Conservation (phyloP, 169 alveolate species). For the Fabrea salina region DNA sequence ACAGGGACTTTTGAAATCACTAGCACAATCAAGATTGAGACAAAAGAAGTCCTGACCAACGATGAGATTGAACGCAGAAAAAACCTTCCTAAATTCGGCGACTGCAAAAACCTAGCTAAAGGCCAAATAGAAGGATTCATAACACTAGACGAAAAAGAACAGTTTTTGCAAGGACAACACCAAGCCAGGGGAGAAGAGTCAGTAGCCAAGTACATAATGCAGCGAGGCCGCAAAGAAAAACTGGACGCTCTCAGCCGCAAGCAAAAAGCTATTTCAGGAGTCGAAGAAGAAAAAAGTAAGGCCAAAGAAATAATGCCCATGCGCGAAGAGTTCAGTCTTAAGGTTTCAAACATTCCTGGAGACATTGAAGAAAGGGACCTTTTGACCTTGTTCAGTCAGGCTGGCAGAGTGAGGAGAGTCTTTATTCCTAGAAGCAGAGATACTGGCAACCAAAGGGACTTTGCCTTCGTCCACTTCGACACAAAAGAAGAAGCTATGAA, state of each 20-base stretch:
- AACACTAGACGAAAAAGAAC: constrained; percentile 15
- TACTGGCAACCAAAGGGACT: constrained; percentile 16
- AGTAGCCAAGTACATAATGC: neutral
- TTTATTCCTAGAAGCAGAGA: neutral
- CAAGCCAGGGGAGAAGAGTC: constrained; percentile 19
- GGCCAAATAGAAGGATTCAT: constrained; percentile 11
- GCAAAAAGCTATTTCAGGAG: constrained; percentile 6
- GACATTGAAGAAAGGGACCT: neutral
- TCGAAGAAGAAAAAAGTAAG: neutral
- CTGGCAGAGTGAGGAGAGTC: constrained; percentile 19
- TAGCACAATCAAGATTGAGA: neutral
- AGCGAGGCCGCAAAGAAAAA: neutral
- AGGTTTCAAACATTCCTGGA: constrained; percentile 24
- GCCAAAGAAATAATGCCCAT: neutral
- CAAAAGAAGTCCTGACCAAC: constrained; percentile 3
- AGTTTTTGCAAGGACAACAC: neutral
- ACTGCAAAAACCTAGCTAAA: neutral
- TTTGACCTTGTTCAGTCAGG: neutral
- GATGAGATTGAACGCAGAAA: constrained; percentile 15
- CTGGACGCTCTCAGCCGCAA: neutral
- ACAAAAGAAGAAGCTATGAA: neutral
- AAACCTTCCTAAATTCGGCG: constrained; percentile 28
- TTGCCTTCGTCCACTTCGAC: constrained; percentile 21
- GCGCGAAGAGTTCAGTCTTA: neutral
- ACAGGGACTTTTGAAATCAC: neutral